Evolutionary conservation across 2,329 filamentous ascomycete species (phyloP).

Genomic region (Colletotrichum cereale): DNA sequence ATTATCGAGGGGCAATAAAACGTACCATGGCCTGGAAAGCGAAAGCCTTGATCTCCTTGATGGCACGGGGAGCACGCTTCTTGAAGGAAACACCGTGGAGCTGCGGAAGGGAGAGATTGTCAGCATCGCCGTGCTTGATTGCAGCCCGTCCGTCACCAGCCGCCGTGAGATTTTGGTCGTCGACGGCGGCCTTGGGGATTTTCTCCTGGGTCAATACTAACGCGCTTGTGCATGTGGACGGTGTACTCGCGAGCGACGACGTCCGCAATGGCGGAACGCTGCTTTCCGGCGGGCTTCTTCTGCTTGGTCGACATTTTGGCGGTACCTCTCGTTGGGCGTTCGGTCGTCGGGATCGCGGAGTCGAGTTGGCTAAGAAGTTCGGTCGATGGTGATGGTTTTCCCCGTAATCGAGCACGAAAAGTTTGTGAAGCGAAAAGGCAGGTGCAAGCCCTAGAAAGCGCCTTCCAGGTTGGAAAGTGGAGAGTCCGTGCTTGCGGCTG

Average conservation of each 20-base stretch:
- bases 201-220: slow-evolving; percentile 52
- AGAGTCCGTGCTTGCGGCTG: slow-evolving; percentile 14
- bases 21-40: slow-evolving; percentile 96
- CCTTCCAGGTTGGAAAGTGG: slow-evolving; percentile 1
- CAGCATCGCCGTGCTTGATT: slow-evolving; percentile 47
- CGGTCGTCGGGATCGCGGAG: slow-evolving; percentile 39
- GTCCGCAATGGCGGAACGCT: slow-evolving; percentile 95
- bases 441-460: slow-evolving; percentile 31
- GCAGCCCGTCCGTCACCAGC: slow-evolving; percentile 15
- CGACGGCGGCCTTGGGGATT: slow-evolving; percentile 41
- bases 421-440: slow-evolving; percentile 37
- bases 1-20: slow-evolving; percentile 42
- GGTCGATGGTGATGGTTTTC: slow-evolving; percentile 24
- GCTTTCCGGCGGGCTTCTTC: slow-evolving; percentile 77
- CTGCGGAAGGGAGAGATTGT: slow-evolving; percentile 62
- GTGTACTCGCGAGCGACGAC: slow-evolving; percentile 99
- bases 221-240: slow-evolving; percentile 99
- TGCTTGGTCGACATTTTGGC: slow-evolving; percentile 72
- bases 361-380: slow-evolving; percentile 40
- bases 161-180: slow-evolving; percentile 17
- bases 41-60: slow-evolving; percentile 99
- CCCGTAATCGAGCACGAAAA: slow-evolving; percentile 29
- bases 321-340: slow-evolving; percentile 46
- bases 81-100: slow-evolving; percentile 98
- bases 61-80: slow-evolving; percentile 97